Base-by-base conservation (phyloP, 2,329 filamentous ascomycete genomes). In the Fusarium setosum region DNA sequence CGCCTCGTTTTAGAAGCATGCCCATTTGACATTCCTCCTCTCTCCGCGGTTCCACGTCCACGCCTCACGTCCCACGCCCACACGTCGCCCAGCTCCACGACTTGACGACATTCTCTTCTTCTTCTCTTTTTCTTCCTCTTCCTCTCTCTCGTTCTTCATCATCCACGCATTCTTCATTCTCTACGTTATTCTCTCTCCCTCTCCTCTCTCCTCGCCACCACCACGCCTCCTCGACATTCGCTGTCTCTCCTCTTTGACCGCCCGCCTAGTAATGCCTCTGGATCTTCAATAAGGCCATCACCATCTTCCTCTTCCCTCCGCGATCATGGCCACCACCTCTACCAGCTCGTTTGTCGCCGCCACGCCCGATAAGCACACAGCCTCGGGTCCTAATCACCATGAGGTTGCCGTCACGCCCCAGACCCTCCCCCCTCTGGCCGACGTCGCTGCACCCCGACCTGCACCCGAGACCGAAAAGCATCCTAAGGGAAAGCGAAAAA, bases 401-500 rank as follows among this genome's bases (percentile, higher is more conserved):
- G 72, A 70, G 29, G 57, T 60, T 49, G 62, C 63, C 44, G 67
- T 68, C 42, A 59, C 63, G 41, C 61, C 64, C 24, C 72, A 67
- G 57, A 64, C 49, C 57, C 63, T 61, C 24, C 67, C 64, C 55
- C 67, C 56, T 70, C 73, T 55, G 56, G 60, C 59, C 45, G 61
- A 68, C 50, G 53, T 49, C 56, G 59, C 51, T 29, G 26, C 61
- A 38, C 37, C 55, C 17, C 59, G 53, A 62, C 58, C 41, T 51
- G 63, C 56, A 17, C 50, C 67, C 9, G 67, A 74, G 15, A 62
- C 58, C 9, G 79, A 80, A 65, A 81, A 79, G 67, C 86, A 87
- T 65, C 85, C 86, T 65, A 87, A 86, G 77, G 84, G 82, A 67
- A 88, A 86, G 81, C 82, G 87, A 78, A 90, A 89, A 77, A 79